Evolutionary conservation across 1,284 basidiomycete species (phyloP).

Genomic region (Tranzscheliella williamsii): DNA sequence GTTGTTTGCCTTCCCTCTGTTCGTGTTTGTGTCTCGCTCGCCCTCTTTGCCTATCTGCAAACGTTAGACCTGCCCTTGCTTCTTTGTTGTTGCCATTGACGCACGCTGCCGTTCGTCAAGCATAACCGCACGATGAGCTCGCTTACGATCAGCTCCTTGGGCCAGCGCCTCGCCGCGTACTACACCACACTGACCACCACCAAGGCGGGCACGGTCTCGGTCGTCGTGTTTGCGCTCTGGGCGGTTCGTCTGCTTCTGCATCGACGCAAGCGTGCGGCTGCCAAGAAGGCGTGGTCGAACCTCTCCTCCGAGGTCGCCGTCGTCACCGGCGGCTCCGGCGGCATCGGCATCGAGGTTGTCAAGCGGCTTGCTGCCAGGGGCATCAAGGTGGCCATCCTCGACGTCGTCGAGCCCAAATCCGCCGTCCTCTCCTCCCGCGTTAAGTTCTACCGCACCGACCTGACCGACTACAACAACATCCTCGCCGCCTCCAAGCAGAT

Average conservation of each 20-base stretch:
- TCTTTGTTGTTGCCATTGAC: no score
- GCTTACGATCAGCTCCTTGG: conserved; percentile 15
- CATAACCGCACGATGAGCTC: conserved; percentile 5
- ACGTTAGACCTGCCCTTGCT: no score
- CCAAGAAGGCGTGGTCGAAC: conserved; percentile 37
- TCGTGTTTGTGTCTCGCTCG: background rate
- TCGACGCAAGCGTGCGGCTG: conserved; percentile 19
- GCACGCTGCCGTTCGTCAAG: no score
- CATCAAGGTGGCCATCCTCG: conserved; percentile 57
- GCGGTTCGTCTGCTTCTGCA: conserved; percentile 7
- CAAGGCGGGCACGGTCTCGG: conserved; percentile 7
- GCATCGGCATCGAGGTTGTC: conserved; percentile 55
- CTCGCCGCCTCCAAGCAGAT: conserved; percentile 36
- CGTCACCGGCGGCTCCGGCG: conserved; percentile 57
- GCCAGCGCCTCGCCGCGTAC: conserved; percentile 13
- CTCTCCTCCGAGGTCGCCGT: conserved; percentile 51
- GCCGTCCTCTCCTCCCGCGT: conserved; percentile 7
- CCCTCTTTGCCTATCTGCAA: background rate
- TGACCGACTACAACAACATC: conserved; percentile 48
- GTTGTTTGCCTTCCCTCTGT: background rate
- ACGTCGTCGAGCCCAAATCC: conserved; percentile 42
- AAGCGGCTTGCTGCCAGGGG: conserved; percentile 28
- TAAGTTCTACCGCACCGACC: conserved; percentile 47
- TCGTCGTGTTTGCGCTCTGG: conserved; percentile 23
- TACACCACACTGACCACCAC: conserved; percentile 24